Conservation (phyloP, 306 rosid species). For the Prunus fruticosa region DNA sequence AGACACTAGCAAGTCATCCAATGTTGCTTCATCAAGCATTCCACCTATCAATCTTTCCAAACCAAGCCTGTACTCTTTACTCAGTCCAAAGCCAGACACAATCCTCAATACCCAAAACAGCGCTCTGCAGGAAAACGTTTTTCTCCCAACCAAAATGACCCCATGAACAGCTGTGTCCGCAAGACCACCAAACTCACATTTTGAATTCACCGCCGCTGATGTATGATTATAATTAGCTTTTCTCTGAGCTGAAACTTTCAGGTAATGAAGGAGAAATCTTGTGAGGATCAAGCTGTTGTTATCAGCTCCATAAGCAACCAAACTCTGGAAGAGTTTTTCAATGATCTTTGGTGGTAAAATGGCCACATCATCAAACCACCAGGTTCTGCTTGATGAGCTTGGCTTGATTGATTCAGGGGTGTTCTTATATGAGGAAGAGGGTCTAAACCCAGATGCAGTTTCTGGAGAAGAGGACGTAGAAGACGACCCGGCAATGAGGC, state of each 20-base stretch:
- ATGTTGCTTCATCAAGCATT: constrained; percentile 53
- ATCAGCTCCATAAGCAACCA: constrained; percentile 42
- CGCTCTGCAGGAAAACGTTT: constrained; percentile 58
- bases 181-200: constrained; percentile 40
- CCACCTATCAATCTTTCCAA: constrained; percentile 75
- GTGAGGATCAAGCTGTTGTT: constrained; percentile 57
- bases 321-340: constrained; percentile 42
- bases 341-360: constrained; percentile 56
- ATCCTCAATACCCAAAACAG: constrained; percentile 63
- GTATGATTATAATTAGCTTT: constrained; percentile 14
- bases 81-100: constrained; percentile 51
- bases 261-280: constrained; percentile 65
- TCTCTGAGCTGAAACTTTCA: constrained; percentile 36
- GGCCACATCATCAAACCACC: constrained; percentile 83
- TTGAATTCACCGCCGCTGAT: neutral
- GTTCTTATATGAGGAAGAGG: constrained; percentile 38
- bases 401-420: constrained; percentile 47
- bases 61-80: constrained; percentile 41
- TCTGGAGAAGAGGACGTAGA: constrained; percentile 63
- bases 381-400: constrained; percentile 38
- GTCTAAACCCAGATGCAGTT: constrained; percentile 28
- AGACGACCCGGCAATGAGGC: constrained; percentile 23
- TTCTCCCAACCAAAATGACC: constrained; percentile 42
- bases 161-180: constrained; percentile 68
- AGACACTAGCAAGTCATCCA: constrained; percentile 68